phyloP scores from a whole-genome alignment of 2,329 filamentous ascomycete genomes.

The Penicillium crustosum region DNA sequence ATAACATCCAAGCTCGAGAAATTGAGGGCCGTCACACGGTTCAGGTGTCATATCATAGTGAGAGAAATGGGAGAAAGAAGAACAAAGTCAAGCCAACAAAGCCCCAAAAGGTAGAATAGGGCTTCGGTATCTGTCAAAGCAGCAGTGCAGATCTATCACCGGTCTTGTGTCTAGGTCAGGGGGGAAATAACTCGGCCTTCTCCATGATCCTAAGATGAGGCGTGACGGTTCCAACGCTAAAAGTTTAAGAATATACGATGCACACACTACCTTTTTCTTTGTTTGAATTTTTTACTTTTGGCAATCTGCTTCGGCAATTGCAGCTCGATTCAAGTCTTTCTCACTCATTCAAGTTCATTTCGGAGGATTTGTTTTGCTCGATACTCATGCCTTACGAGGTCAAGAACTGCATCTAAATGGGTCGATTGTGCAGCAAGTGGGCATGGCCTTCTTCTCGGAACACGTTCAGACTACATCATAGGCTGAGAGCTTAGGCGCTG shows the following conservation, averaged over 20 bases:
- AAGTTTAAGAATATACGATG: conserved; percentile 21
- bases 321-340: background rate
- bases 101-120: conserved; percentile 5
- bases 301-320: background rate
- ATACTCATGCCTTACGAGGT: background rate
- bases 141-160: conserved; percentile 22
- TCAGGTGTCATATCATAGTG: conserved; percentile 7
- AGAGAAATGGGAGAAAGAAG: conserved; percentile 6
- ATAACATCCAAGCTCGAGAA: conserved; percentile 17
- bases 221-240: conserved; percentile 23
- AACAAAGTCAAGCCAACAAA: conserved; percentile 1
- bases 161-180: conserved; percentile 25
- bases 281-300: background rate
- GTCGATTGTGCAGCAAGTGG: conserved; percentile 9
- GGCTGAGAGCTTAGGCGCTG: conserved; percentile 8
- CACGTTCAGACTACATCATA: conserved; percentile 20
- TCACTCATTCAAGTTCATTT: background rate
- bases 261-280: conserved; percentile 7
- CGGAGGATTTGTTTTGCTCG: background rate
- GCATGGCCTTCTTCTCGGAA: conserved; percentile 1
- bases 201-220: conserved; percentile 25
- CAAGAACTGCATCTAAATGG: conserved; percentile 3
- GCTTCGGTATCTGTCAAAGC: conserved; percentile 14
- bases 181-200: conserved; percentile 20
- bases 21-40: conserved; percentile 15